A percentile compares a stretch with the other conserved stretches of the same genome.
phyloP scores from a whole-genome alignment of 148 eudicot species.

The Cornus controversa region DNA sequence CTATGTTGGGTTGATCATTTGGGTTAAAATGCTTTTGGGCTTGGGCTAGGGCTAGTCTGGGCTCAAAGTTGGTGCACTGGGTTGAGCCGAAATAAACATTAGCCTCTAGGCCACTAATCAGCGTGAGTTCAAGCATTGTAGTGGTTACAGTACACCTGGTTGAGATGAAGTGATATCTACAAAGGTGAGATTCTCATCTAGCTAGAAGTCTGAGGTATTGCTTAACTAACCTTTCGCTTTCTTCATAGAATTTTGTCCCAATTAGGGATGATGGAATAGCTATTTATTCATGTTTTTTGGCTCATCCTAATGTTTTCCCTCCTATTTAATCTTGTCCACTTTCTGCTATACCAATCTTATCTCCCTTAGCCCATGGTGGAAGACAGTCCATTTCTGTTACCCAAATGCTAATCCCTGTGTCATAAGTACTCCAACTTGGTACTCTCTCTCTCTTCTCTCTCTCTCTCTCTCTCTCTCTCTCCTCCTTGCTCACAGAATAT shows the following conservation, averaged over 20 bases:
- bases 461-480: too few species aligned
- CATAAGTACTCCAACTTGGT: neutral
- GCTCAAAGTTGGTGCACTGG: neutral
- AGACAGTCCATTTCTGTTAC: neutral
- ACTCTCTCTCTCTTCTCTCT: neutral
- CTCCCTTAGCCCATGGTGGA: neutral
- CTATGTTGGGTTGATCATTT: too few species aligned
- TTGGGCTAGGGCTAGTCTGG: neutral
- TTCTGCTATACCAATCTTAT: too few species aligned
- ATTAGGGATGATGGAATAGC: neutral
- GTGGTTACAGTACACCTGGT: too few species aligned
- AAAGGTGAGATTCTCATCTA: constrained; percentile 3
- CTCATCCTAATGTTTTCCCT: neutral
- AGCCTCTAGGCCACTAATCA: too few species aligned
- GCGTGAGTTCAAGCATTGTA: neutral
- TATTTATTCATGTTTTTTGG: too few species aligned
- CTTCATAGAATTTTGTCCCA: constrained; percentile 13
- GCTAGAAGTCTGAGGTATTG: constrained; percentile 1
- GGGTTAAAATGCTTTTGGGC: neutral
- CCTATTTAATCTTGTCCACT: neutral
- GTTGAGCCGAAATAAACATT: too few species aligned
- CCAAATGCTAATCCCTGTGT: too few species aligned
- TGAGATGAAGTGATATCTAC: neutral
- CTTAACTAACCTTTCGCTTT: constrained; percentile 19
- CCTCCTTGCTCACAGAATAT: too few species aligned